Base-by-base conservation (phyloP, 1,139 yeast species). In the Zygosaccharomyces sapae region DNA sequence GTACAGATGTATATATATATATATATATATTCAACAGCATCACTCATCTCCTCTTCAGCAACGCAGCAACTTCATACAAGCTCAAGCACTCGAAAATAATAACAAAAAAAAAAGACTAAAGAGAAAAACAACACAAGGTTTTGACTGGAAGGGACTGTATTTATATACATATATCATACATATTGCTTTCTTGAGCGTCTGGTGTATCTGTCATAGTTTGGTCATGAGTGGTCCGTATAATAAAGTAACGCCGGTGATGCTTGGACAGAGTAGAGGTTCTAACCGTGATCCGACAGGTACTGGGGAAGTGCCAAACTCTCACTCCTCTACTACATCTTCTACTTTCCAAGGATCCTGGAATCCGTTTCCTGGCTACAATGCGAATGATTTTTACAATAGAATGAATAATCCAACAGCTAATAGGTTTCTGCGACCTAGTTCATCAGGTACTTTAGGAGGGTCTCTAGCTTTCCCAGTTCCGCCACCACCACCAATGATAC, bases 211-310 rank as follows among this genome's bases (percentile, higher is more conserved):
- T 25, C 8, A 10, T 19, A 10, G 10, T 22, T 8, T 29, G 18
- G 13, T 8, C 27, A 48, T 48, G 51, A 45, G 41, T 16, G 29
- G 41, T 13, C 42, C 58, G 3, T 57, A 57, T 43, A 57, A 57
- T 38, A 48, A 49, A 39, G 61, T 57, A 12, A 47, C 47, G 22
- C 51, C 51, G 12, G 31, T 46, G 40, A 30, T 29, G 18, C 38
- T 48, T 43, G 51, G 51, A 5, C 42, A 38, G 22, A 27, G 22
- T 18, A 38, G 34, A 33, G 33, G 33, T 18, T 5, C 41, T 16
- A 40, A 38, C 24, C 45, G 16, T 35, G 47, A 36, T 39, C 31
- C 33, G 24, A 40, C 13, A 25, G 38, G 25, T 39, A n/a, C 27
- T 8, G 27, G 25, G 19, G 8, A 24, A 20, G 34, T 27, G 16